These are phyloP conservation scores for Prunus mongolica DNA, from an alignment of 306 rosid species.

Conservation along the genomic window DNA sequence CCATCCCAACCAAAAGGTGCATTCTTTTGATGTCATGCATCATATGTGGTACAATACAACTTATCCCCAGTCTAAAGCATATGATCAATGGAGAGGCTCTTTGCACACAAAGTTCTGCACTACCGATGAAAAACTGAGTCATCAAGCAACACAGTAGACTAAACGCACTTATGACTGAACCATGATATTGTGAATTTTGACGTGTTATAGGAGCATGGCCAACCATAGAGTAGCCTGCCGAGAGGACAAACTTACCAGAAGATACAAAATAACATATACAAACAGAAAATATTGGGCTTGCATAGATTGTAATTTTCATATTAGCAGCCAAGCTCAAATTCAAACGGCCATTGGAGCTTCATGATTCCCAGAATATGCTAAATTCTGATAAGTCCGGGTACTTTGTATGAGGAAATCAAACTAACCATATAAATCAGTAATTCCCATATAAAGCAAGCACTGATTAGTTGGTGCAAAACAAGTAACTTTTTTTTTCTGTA, in stretches of 20 bases:
- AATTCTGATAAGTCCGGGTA: background rate
- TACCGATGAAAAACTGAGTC: background rate
- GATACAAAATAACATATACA: background rate
- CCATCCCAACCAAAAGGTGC: background rate
- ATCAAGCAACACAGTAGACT: background rate
- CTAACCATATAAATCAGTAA: background rate
- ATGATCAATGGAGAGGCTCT: slow-evolving; percentile 3
- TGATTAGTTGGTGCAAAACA: background rate
- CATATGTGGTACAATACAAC: background rate
- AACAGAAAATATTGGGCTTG: background rate
- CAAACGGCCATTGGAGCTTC: background rate
- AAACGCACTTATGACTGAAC: background rate
- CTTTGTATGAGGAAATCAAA: background rate
- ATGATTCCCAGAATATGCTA: background rate
- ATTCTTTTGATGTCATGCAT: background rate
- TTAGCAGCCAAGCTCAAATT: background rate
- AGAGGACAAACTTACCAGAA: background rate
- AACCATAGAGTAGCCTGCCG: background rate
- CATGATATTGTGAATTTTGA: background rate
- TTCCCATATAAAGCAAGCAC: background rate
- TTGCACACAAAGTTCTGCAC: background rate
- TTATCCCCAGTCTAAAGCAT: background rate
- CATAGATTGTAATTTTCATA: background rate
- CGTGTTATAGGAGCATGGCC: background rate
- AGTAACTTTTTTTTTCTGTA: background rate